Evolutionary conservation across 2,329 filamentous ascomycete species (phyloP).

Genomic region (Rhexocercosporidium sp.): DNA sequence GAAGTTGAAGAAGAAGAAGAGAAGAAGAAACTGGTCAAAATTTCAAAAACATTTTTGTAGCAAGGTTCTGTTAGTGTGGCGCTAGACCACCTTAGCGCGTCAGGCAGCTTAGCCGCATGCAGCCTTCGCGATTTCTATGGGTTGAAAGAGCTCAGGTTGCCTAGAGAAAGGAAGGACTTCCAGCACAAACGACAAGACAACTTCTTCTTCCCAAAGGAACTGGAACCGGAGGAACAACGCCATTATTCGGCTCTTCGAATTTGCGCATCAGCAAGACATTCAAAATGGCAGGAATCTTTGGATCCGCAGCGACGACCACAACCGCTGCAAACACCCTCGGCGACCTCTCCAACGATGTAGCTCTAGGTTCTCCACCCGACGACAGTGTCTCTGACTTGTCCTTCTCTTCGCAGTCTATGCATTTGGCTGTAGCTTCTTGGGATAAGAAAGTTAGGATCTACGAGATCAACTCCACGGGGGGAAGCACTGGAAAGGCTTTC

Average conservation of each 20-base stretch:
- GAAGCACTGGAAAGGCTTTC: conserved; percentile 82
- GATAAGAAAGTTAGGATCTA: conserved; percentile 98
- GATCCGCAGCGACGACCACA: conserved; percentile 53
- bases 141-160: conserved; percentile 18
- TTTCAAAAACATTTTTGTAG: conserved; percentile 26
- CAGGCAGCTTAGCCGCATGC: conserved; percentile 12
- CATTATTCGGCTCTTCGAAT: neutral
- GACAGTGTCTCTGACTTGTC: conserved; percentile 88
- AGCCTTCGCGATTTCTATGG: conserved; percentile 10
- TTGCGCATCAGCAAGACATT: neutral
- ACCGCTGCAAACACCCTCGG: conserved; percentile 75
- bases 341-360: conserved; percentile 88
- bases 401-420: conserved; percentile 79
- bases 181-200: conserved; percentile 6
- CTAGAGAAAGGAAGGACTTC: conserved; percentile 15
- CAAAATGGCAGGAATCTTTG: conserved; percentile 70
- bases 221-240: neutral
- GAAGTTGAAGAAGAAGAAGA: conserved; percentile 61
- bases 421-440: conserved; percentile 91
- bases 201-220: conserved; percentile 2
- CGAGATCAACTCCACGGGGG: conserved; percentile 79
- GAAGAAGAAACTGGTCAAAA: conserved; percentile 39
- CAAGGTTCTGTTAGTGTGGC: conserved; percentile 7
- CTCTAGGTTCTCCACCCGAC: conserved; percentile 77
- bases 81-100: conserved; percentile 15